phyloP scores from a whole-genome alignment of 2,329 filamentous ascomycete species.

The Trichoderma endophyticum region DNA sequence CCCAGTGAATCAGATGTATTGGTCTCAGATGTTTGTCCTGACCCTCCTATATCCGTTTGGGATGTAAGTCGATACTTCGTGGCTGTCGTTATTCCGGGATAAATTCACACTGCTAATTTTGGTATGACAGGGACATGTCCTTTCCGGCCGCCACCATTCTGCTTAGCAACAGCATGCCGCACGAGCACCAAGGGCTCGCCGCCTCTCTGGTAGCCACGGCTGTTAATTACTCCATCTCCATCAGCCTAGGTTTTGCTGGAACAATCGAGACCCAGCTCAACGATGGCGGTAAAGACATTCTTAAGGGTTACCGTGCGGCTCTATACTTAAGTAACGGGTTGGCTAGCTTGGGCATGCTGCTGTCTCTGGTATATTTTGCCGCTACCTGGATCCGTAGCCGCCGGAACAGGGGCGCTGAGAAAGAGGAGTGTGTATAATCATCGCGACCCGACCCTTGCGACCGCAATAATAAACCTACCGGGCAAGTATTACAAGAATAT shows the following conservation, averaged over 20 bases:
- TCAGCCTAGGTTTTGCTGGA: constrained; percentile 60
- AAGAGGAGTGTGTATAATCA: no score
- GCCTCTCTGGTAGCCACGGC: constrained; percentile 56
- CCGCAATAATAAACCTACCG: no score
- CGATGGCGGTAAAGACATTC: constrained; percentile 28
- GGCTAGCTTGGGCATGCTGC: no score
- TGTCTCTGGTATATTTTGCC: no score
- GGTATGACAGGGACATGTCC: constrained; percentile 53
- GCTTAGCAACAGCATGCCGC: constrained; percentile 49
- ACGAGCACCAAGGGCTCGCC: constrained; percentile 39
- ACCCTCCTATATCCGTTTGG: not conserved
- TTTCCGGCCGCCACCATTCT: constrained; percentile 58
- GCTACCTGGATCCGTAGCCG: no score
- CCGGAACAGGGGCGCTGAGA: no score
- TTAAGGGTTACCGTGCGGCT: constrained; percentile 30
- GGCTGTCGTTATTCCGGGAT: no score
- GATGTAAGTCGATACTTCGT: not conserved
- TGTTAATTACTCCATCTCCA: constrained; percentile 62
- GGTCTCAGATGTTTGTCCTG: constrained; percentile 56
- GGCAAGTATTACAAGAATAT: no score
- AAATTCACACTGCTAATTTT: constrained; percentile 24
- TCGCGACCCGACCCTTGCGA: no score
- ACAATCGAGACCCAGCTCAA: constrained; percentile 40
- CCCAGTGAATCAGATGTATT: constrained; percentile 55
- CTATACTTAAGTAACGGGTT: constrained; percentile 25